A percentile compares a stretch with the other conserved stretches of the same genome.
Evolutionary conservation across 371 early-diverging fungal genomes (phyloP).

Genomic region (Cokeromyces recurvatus): DNA sequence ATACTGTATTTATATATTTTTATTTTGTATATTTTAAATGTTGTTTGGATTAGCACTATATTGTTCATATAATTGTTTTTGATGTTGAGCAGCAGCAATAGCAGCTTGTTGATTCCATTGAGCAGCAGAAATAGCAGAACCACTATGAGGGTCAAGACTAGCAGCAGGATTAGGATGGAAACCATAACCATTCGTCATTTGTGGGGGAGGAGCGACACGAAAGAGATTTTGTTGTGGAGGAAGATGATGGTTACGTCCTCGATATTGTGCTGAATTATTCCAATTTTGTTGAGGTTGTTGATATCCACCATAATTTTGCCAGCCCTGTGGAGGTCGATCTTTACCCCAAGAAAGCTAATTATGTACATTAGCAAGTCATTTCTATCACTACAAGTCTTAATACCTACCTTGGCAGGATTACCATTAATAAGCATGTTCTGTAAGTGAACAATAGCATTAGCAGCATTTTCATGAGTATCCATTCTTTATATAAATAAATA

Average conservation of each 20-base stretch:
- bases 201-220: conserved; percentile 13
- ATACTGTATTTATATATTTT: no score
- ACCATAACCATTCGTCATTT: conserved; percentile 18
- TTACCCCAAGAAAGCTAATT: conserved; percentile 82
- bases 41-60: conserved; percentile 14
- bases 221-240: conserved; percentile 8
- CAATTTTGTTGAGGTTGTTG: conserved; percentile 17
- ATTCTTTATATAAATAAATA: no score
- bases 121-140: conserved; percentile 14
- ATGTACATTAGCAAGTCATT: no score
- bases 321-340: conserved; percentile 52
- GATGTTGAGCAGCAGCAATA: conserved; percentile 14
- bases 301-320: conserved; percentile 19
- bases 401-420: conserved; percentile 51
- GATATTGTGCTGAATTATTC: conserved; percentile 10
- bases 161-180: conserved; percentile 10
- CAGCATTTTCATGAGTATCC: conserved; percentile 88
- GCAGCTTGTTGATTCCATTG: conserved; percentile 24
- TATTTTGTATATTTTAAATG: conserved; percentile 8
- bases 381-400: not conserved
- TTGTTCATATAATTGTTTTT: conserved; percentile 18
- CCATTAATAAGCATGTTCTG: conserved; percentile 72
- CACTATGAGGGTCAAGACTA: conserved; percentile 16
- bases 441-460: conserved; percentile 78
- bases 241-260: conserved; percentile 7